Evolutionary conservation across 2,329 filamentous ascomycete genomes (phyloP).

Genomic region (Herpotrichia juniperi): DNA sequence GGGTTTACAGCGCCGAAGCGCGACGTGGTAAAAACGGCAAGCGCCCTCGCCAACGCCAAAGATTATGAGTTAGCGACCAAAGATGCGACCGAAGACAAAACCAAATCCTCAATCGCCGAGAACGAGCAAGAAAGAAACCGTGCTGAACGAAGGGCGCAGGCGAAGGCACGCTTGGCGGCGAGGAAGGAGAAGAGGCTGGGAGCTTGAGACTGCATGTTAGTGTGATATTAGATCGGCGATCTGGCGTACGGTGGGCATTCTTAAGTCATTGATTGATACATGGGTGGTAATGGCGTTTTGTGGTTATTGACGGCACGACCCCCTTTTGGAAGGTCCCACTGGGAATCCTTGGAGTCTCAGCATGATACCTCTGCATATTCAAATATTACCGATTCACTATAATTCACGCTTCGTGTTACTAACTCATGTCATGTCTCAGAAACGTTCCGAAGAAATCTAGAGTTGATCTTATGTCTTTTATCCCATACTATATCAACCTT

Average conservation of each 20-base stretch:
- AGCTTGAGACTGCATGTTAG: neutral
- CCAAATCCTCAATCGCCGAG: slow-evolving; percentile 15
- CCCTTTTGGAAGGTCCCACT: neutral
- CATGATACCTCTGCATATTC: slow-evolving; percentile 2
- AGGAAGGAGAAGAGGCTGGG: slow-evolving; percentile 29
- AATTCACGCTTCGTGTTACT: too few relatives aligned
- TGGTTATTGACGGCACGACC: neutral
- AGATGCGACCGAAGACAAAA: neutral
- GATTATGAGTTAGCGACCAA: neutral
- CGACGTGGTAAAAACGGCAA: slow-evolving; percentile 27
- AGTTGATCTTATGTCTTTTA: too few relatives aligned
- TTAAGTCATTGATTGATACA: neutral
- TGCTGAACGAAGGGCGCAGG: slow-evolving; percentile 33
- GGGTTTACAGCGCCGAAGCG: slow-evolving; percentile 19
- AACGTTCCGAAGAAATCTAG: too few relatives aligned
- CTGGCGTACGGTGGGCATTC: neutral
- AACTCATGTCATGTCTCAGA: too few relatives aligned
- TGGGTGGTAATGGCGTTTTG: neutral
- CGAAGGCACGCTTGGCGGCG: slow-evolving; percentile 31
- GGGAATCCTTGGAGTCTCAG: neutral
- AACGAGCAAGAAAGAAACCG: slow-evolving; percentile 23
- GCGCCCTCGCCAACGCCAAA: slow-evolving; percentile 31
- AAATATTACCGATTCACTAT: too few relatives aligned
- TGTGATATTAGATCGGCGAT: neutral
- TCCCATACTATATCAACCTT: too few relatives aligned